A percentile compares a stretch with the other conserved stretches of the same genome.
Evolutionary conservation across 148 eudicot species (phyloP).

Genomic region (Oxyria digyna): DNA sequence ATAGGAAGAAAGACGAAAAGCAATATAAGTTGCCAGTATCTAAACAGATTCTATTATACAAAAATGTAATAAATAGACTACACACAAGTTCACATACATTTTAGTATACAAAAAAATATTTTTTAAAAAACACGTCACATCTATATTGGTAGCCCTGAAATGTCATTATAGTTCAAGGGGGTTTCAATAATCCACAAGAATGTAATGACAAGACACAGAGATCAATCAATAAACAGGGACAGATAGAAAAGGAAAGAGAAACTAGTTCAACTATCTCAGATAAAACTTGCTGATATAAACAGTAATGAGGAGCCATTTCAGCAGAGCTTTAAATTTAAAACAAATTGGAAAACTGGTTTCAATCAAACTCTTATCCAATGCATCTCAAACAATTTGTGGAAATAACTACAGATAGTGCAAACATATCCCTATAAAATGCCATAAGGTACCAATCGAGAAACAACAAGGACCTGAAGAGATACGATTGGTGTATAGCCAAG

Average conservation of each 20-base stretch:
- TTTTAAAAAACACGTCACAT: background rate
- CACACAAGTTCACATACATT: too few relatives aligned
- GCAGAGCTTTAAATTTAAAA: background rate
- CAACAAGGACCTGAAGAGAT: slow-evolving; percentile 54
- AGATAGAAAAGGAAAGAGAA: background rate
- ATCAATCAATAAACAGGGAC: background rate
- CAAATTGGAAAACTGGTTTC: background rate
- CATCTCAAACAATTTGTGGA: background rate
- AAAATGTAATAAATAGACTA: too few relatives aligned
- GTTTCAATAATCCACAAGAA: background rate
- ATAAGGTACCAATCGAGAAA: background rate
- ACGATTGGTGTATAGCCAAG: slow-evolving; percentile 91
- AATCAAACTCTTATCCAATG: background rate
- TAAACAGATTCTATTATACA: background rate
- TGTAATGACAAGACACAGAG: background rate
- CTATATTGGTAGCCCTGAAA: background rate
- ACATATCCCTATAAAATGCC: background rate
- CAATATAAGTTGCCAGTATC: background rate
- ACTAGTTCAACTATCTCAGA: background rate
- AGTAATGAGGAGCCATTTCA: background rate
- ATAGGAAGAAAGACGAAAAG: background rate
- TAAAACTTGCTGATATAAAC: background rate
- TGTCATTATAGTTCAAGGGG: background rate
- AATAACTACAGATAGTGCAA: background rate
- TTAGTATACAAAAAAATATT: too few relatives aligned